phyloP scores from a whole-genome alignment of 192 early-diverging fungal genomes.

The Linnemannia exigua region DNA sequence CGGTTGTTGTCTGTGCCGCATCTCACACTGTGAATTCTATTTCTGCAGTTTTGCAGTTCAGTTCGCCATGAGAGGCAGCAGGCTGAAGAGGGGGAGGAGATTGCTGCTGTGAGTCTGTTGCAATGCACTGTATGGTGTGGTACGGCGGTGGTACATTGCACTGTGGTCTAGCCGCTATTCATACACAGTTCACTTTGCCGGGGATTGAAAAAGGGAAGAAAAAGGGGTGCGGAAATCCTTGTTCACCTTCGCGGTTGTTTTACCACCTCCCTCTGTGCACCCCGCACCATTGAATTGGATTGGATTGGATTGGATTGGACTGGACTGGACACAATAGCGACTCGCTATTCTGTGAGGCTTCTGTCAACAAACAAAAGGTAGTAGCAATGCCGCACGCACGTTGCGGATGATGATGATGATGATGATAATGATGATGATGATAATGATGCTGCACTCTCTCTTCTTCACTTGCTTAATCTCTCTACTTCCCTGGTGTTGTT shows the following conservation, averaged over 20 bases:
- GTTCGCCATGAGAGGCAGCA: neutral
- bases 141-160: neutral
- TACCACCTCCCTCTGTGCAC: neutral
- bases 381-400: neutral
- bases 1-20: neutral
- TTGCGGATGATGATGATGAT: neutral
- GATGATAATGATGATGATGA: neutral
- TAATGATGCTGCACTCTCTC: neutral
- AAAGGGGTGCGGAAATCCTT: neutral
- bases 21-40: neutral
- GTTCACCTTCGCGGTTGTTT: too few species aligned
- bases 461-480: neutral
- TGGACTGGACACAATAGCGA: neutral
- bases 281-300: neutral
- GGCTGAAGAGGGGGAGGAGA: neutral
- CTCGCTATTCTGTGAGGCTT: neutral
- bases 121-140: neutral
- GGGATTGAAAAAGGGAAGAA: neutral
- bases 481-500: neutral
- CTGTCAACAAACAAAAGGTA: neutral
- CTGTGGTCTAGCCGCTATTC: too few species aligned
- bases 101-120: neutral
- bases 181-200: neutral
- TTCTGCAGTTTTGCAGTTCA: slow-evolving; percentile 8
- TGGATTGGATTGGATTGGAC: neutral